phyloP scores from a whole-genome alignment of 768 basidiomycete genomes.

The Boletus rubropictus region DNA sequence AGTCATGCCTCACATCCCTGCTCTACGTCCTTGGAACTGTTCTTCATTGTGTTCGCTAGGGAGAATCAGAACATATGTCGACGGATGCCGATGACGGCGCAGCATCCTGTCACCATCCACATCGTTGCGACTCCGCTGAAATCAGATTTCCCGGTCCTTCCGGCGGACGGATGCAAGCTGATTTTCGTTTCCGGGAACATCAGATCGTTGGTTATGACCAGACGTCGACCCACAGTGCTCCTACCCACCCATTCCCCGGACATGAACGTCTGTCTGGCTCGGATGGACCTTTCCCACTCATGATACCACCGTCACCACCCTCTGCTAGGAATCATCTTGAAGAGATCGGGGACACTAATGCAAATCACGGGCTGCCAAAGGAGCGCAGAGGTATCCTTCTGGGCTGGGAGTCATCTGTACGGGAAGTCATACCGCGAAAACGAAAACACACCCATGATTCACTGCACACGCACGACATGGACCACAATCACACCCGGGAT shows the following conservation, averaged over 20 bases:
- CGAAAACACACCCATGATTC: slow-evolving; percentile 11
- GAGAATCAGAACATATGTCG: neutral
- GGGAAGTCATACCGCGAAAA: slow-evolving; percentile 10
- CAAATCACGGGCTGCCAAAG: neutral
- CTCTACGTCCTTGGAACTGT: neutral
- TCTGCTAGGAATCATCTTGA: neutral
- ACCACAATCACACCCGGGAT: neutral
- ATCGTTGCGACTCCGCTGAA: neutral
- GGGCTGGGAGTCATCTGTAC: neutral
- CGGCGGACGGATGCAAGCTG: neutral
- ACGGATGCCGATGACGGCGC: slow-evolving; percentile 14
- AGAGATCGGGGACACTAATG: neutral
- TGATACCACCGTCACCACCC: neutral
- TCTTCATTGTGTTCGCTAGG: slow-evolving; percentile 1
- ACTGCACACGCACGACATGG: neutral
- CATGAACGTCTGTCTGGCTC: neutral
- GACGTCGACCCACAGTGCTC: neutral
- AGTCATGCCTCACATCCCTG: slow-evolving; percentile 1
- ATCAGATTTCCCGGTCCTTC: neutral
- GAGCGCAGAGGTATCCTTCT: neutral
- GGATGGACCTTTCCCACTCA: neutral
- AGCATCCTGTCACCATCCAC: neutral
- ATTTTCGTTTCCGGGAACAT: neutral
- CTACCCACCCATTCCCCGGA: neutral
- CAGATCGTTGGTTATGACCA: neutral